Base-by-base conservation (phyloP, 768 basidiomycete species). In the Pleurotus platypus region DNA sequence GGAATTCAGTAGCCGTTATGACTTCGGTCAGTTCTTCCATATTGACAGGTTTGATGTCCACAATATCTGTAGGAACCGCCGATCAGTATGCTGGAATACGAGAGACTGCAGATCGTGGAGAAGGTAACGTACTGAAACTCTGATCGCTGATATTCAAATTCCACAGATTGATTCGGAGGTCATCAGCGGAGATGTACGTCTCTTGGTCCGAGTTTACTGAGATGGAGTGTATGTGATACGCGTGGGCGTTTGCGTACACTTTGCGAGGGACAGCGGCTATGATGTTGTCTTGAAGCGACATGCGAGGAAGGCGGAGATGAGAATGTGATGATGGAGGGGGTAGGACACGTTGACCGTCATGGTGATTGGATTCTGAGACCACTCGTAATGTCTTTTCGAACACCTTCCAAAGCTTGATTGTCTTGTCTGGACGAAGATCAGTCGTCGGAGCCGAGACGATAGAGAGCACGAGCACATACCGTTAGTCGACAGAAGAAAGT, bases 1-100 rank as follows among this genome's bases (percentile, higher is more conserved):
- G 97, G 74, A 99, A 98, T 74, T 99, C 97, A 48, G 97, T 94
- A 9, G 96, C 93, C n/a, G 97, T 99, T 72, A 99, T 98, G 69
- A 99, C 97, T 71, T 99, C 97, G 13, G 97, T 98, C 55, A 99
- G 80, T 72, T 99, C 97, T 70, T 99, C 97, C 97, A 99, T 99
- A 73, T 99, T 99, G 66, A 93, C 86, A 2, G 97, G 97, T 70
- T 99, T 99, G 84, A 99, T 98, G 72, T 99, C 97, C 61, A 99
- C 95, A 67, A 99, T 98, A 75, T 99, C 97, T 99, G 27, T 26
- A 9, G 11, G 20, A 20, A 35, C 35, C 40, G 61, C 55, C 55
- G 39, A 49, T 20, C 39, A 45, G 22, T 18, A 43, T 43, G 12
- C n/a, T 27, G 43, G 27, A 42, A 55, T 30, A 38, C 49, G 60